Evolutionary conservation across 371 early-diverging fungal species (phyloP).

Genomic region (Circinella umbellata): DNA sequence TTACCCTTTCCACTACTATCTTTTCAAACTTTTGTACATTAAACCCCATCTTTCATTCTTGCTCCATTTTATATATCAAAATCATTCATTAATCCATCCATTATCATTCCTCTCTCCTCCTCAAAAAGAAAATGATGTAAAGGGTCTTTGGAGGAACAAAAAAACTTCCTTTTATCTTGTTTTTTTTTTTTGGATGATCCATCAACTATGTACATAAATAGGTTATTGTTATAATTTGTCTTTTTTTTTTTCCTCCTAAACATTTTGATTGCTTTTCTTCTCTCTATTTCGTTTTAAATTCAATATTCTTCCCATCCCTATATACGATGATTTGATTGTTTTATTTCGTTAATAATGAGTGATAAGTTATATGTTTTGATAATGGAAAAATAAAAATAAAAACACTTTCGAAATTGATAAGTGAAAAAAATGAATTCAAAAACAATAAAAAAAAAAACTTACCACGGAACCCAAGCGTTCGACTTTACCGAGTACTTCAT

Average conservation of each 20-base stretch:
- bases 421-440: too few relatives aligned
- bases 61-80: neutral
- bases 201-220: slow-evolving; percentile 11
- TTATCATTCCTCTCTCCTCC: too few relatives aligned
- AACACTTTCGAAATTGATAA: too few relatives aligned
- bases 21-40: neutral
- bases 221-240: slow-evolving; percentile 1
- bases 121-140: too few relatives aligned
- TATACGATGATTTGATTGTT: neutral
- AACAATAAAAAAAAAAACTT: slow-evolving; percentile 9
- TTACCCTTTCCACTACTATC: too few relatives aligned
- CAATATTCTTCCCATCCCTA: slow-evolving; percentile 24
- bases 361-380: too few relatives aligned
- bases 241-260: neutral
- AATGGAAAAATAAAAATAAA: too few relatives aligned
- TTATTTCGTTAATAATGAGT: neutral
- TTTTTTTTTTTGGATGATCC: neutral
- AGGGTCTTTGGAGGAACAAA: neutral
- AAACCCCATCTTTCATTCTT: neutral
- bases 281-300: slow-evolving; percentile 12
- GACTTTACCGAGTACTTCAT: slow-evolving; percentile 85
- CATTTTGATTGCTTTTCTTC: neutral
- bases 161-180: neutral
- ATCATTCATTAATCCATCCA: neutral
- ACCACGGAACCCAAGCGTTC: slow-evolving; percentile 73